Base-by-base conservation (phyloP, 1,284 basidiomycete species). In the Jaminaea rosea region DNA sequence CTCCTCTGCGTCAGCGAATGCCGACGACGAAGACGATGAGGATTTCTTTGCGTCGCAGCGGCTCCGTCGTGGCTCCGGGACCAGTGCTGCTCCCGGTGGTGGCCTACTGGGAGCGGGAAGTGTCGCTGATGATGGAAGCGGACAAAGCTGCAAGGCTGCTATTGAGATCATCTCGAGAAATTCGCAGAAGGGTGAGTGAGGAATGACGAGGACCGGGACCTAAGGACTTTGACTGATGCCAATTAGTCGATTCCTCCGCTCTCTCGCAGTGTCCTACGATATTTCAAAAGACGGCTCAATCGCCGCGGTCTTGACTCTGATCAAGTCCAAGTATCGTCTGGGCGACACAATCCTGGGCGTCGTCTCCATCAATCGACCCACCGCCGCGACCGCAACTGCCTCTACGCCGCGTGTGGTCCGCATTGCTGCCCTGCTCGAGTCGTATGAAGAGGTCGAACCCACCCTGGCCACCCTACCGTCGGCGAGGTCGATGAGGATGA, bases 111-210 rank as follows among this genome's bases (percentile, higher is more conserved):
- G n/a, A n/a, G n/a, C n/a, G n/a, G n/a, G n/a, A n/a, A n/a, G n/a
- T n/a, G n/a, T n/a, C n/a, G n/a, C n/a, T n/a, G 60, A 55, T 28
- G 80, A 80, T 3, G 79, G 55, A 81, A 80, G 3, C n/a, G n/a
- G n/a, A n/a, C n/a, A n/a, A n/a, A 84, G 85, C 0, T 94, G 90
- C 73, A 80, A 88, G 50, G 85, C 91, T 64, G 88, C 88, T 0
- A 88, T 96, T 1, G 90, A 94, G 76, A 83, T 93, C 42, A 77
- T 93, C 39, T 90, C 88, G 13, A 78, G 90, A 36, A 87, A 87
- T 67, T 84, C 88, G 1, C 85, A 84, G 72, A 94, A 93, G 79
- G 81, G 88, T 88, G 51, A 51, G 80, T 73, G 9, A 21, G 3
- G 17, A 17, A 13, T 17, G n/a, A 26, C 3, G 15, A 44, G 17